Base-by-base conservation (phyloP, 805 yeast genomes). In the Pichia californica region DNA sequence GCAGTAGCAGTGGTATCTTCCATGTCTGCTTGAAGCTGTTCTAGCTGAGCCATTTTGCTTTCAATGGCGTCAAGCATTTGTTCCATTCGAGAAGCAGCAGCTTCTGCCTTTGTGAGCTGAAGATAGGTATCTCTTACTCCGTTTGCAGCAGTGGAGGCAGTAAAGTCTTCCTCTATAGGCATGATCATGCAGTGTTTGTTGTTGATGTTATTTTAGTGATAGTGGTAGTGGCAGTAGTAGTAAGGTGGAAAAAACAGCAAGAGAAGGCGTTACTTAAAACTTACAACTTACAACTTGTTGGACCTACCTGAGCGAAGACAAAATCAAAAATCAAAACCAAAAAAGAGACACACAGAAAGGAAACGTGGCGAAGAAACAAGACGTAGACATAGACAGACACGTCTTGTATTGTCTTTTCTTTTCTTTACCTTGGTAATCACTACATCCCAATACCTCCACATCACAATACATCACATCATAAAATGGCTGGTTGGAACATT, bases 21-120 rank as follows among this genome's bases (percentile, higher is more conserved):
- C 5, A 20, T 9, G 7, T 16, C n/a, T 21, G 27, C 10, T 34
- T 38, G 27, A 34, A 27, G 36, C 45, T 55, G 61, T 51, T 75
- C 46, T 31, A 83, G 68, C 5, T 63, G 57, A 44, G 80, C 86
- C 70, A 84, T 73, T 56, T 77, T 79, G 31, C 72, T 72, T 54
- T 84, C 91, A 38, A 84, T 62, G 18, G 66, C 59, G 53, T 82
- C 89, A 36, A 84, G 64, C 77, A 80, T 71, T 52, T 67, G 67
- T 59, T 84, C 93, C 48, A 84, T 64, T 46, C 68, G 41, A 2
- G 44, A 16, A 5, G 56, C 71, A 58, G 39, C 39, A 3, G n/a
- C 16, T 27, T 48, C 50, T 1, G 48, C 52, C 18, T 28, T 35
- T 5, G 28, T 31, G 2, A 49, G 21, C 37, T 40, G 35, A 19